These are phyloP conservation scores for Limnanthes douglasii DNA, from an alignment of 345 rosid genomes.

Conservation along the genomic window DNA sequence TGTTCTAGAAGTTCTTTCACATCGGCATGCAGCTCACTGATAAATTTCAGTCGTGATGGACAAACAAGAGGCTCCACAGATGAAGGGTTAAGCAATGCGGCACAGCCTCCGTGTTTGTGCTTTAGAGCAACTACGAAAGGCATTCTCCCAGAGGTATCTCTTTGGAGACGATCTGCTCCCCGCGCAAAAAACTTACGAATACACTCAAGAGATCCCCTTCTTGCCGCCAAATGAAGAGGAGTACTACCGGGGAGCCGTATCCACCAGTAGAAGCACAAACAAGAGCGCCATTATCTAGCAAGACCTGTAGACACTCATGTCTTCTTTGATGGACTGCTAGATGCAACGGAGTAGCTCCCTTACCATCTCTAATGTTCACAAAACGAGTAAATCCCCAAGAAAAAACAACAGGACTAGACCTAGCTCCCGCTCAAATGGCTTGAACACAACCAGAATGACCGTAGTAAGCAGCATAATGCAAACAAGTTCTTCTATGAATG, in stretches of 20 bases:
- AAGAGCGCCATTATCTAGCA: slow-evolving; percentile 81
- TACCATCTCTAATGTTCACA: slow-evolving; percentile 83
- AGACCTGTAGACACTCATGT: slow-evolving; percentile 69
- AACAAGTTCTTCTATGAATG: slow-evolving; percentile 71
- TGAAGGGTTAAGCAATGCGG: slow-evolving; percentile 75
- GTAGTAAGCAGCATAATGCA: slow-evolving; percentile 90
- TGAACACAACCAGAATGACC: slow-evolving; percentile 75
- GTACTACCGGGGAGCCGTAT: slow-evolving; percentile 96
- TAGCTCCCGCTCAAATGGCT: slow-evolving; percentile 69
- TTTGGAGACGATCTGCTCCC: slow-evolving; percentile 94
- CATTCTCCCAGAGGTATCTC: slow-evolving; percentile 94
- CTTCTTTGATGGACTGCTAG: slow-evolving; percentile 82
- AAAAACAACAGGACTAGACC: slow-evolving; percentile 61
- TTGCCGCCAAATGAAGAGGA: slow-evolving; percentile 97
- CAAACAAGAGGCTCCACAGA: slow-evolving; percentile 96
- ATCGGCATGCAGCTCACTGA: slow-evolving; percentile 77
- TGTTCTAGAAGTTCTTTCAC: slow-evolving; percentile 66
- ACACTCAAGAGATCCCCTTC: slow-evolving; percentile 96
- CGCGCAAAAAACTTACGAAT: slow-evolving; percentile 79
- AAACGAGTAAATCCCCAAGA: slow-evolving; percentile 94
- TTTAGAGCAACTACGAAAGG: slow-evolving; percentile 70
- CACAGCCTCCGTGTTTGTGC: slow-evolving; percentile 70
- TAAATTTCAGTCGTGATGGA: slow-evolving; percentile 96
- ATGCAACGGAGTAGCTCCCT: slow-evolving; percentile 95
- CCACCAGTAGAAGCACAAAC: slow-evolving; percentile 91